Evolutionary conservation across 2,329 filamentous ascomycete genomes (phyloP).

Genomic region (Trichoderma semiorbis): DNA sequence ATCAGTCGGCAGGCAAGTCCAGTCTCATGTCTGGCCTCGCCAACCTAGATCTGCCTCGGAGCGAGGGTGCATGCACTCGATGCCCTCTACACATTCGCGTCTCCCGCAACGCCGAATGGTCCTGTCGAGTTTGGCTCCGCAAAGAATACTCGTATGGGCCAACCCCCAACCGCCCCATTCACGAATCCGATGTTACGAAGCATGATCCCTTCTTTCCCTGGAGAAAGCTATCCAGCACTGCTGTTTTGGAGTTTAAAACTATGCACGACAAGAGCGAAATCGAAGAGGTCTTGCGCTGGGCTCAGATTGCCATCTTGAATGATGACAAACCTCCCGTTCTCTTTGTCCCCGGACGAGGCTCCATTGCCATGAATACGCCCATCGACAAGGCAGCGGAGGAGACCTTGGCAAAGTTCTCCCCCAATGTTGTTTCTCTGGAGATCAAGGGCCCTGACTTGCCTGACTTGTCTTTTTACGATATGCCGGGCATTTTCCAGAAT

Average conservation of each 20-base stretch:
- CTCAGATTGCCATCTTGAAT: conserved; percentile 74
- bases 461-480: conserved; percentile 76
- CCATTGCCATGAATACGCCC: conserved; percentile 36
- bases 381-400: conserved; percentile 37
- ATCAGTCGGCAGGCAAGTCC: conserved; percentile 82
- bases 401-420: conserved; percentile 67
- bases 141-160: conserved; percentile 57
- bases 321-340: conserved; percentile 51
- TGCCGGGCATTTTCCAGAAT: conserved; percentile 77
- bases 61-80: conserved; percentile 69
- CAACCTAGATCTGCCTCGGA: conserved; percentile 67
- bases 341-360: conserved; percentile 51
- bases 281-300: conserved; percentile 65
- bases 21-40: conserved; percentile 62
- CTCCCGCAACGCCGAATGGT: conserved; percentile 58
- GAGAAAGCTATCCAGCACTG: conserved; percentile 45
- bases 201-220: conserved; percentile 63
- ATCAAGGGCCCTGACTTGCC: conserved; percentile 70
- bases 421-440: conserved; percentile 74
- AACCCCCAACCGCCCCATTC: conserved; percentile 40
- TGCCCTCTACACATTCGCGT: conserved; percentile 80
- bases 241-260: conserved; percentile 58
- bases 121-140: conserved; percentile 64
- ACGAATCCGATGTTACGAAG: conserved; percentile 45
- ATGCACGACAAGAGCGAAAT: conserved; percentile 61